phyloP scores from a whole-genome alignment of 352 stramenopile genomes.

The Blastocystis sp. region DNA sequence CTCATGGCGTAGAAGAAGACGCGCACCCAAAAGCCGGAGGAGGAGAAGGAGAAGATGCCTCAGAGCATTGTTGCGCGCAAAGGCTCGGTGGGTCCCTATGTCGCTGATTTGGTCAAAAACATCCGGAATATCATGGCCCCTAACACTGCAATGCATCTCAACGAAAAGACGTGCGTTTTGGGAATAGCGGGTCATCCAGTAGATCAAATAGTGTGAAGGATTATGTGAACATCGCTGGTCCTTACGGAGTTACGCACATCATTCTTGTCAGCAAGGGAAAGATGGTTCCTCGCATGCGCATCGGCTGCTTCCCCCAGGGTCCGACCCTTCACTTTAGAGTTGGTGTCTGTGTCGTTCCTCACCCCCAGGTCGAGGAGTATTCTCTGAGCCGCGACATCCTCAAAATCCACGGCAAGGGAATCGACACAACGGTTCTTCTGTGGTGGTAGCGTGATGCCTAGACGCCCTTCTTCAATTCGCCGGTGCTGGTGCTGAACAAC shows the following conservation, averaged over 20 bases:
- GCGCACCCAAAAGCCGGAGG: slow-evolving; percentile 40
- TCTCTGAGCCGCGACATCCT: slow-evolving; percentile 61
- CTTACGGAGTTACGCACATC: slow-evolving; percentile 92
- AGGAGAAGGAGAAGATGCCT: slow-evolving; percentile 79
- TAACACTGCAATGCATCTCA: slow-evolving; percentile 87
- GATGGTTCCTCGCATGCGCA: slow-evolving; percentile 84
- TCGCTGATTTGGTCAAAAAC: slow-evolving; percentile 84
- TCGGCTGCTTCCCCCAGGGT: slow-evolving; percentile 86
- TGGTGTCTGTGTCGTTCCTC: not conserved
- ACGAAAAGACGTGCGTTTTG: slow-evolving; percentile 76
- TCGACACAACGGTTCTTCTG: slow-evolving; percentile 83
- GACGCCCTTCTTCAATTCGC: slow-evolving; percentile 82
- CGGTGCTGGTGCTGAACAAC: slow-evolving; percentile 95
- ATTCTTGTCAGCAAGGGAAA: slow-evolving; percentile 89
- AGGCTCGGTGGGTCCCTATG: slow-evolving; percentile 78
- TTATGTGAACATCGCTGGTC: slow-evolving; percentile 83
- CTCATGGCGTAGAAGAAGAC: slow-evolving; percentile 63
- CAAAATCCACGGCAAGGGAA: slow-evolving; percentile 28
- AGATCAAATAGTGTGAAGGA: slow-evolving; percentile 81
- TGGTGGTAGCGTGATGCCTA: slow-evolving; percentile 84
- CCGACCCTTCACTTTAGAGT: slow-evolving; percentile 79
- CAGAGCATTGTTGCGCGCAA: slow-evolving; percentile 87
- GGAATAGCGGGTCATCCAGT: slow-evolving; percentile 74
- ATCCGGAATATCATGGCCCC: slow-evolving; percentile 88
- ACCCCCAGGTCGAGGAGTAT: slow-evolving; percentile 73